A percentile compares a stretch with the other conserved stretches of the same genome.
Evolutionary conservation across 2,329 filamentous ascomycete species (phyloP).

Genomic region (Alternaria viburni): DNA sequence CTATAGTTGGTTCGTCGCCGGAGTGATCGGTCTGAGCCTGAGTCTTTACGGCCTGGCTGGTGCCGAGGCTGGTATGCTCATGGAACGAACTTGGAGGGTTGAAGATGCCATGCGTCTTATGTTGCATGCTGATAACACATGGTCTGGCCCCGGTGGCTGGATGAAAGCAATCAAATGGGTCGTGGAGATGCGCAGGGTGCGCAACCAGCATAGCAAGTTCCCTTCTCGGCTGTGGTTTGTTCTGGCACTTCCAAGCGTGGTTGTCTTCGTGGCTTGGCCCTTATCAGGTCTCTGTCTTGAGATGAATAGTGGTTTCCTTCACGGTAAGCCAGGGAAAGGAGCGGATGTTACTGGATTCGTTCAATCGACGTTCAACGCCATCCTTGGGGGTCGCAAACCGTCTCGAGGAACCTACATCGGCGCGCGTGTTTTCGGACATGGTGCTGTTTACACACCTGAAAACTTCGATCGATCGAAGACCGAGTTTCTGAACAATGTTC

Average conservation of each 20-base stretch:
- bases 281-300: not conserved
- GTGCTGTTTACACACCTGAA: not conserved
- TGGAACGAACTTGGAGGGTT: not conserved
- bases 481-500: not conserved
- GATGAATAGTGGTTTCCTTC: not conserved
- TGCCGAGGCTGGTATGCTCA: not conserved
- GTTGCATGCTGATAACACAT: not conserved
- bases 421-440: not conserved
- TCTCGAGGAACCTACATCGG: not conserved
- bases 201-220: not conserved
- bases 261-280: not conserved
- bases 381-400: rapidly evolving
- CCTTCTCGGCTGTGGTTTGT: not conserved
- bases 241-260: not conserved
- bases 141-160: not conserved
- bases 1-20: not conserved
- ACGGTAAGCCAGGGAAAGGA: not conserved
- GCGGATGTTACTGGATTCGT: not conserved
- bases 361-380: not conserved
- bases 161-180: not conserved
- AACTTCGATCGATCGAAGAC: not conserved
- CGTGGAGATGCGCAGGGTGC: not conserved
- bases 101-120: not conserved
- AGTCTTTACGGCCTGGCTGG: not conserved
- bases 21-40: not conserved